Evolutionary conservation across 139 green algal genomes (phyloP), one percentile per base, ranked within the genome.

Genomic region (Haematococcus sp.): DNA sequence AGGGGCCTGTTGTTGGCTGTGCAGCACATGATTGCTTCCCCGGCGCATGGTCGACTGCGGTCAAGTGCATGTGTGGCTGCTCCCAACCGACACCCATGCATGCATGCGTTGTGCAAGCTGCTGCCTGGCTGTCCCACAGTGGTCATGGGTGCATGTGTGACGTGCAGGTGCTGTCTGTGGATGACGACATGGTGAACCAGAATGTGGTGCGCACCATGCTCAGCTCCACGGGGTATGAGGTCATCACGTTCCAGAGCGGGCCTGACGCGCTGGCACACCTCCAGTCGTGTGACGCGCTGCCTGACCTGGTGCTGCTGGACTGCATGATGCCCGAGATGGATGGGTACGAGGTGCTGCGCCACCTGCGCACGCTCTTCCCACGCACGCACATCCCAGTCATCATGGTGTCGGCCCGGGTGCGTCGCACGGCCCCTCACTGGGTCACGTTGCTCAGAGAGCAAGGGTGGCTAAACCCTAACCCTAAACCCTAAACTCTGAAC

Each of bases 251-350:
- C 22, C 28, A 54, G 19, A 44, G 20, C 9, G 82, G 82, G 30
- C 15, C 20, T 11, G 74, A 82, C 63, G 75, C 73, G 71, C 75
- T 87, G 35, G 43, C 60, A 3, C 73, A 79, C 56, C 46, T 88
- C 25, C 63, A 71, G 2, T 11, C 22, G 0, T 71, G 44, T 20
- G 61, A 73, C 15, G 77, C 77, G 44, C 68, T 88, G 70, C 80
- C 83, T 13, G 83, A 88, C 71, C 71, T 88, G 34, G 61, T 88
- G 28, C 75, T 88, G 63, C 77, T 88, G 63, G 83, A 88, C 71
- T 83, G 70, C 68, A 84, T 82, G 81, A 83, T 78, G 73, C 68
- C 68, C 1, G 61, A 20, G 40, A 72, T 78, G 35, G 63, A 76
- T 73, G 79, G 78, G 20, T 82, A 80, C 63, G 83, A 85, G 51